Percentiles rank a stretch among this genome's conserved stretches.
Evolutionary conservation across 2,329 filamentous ascomycete genomes (phyloP).

Genomic region (Ophiostoma piceae): DNA sequence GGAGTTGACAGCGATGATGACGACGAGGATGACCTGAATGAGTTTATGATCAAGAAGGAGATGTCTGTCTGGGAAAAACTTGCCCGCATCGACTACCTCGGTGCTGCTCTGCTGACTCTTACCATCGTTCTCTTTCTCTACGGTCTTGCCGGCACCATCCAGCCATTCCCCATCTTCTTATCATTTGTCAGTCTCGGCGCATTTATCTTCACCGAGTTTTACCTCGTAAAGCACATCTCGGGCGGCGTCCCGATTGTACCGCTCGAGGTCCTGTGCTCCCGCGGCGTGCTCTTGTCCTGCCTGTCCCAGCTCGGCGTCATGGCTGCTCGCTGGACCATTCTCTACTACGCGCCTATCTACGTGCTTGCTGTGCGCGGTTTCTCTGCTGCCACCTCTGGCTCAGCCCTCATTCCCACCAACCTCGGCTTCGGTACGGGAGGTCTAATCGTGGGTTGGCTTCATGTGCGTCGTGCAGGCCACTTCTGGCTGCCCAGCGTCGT

Average conservation of each 20-base stretch:
- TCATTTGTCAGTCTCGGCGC: constrained; percentile 48
- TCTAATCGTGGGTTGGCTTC: constrained; percentile 65
- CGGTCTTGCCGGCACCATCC: constrained; percentile 59
- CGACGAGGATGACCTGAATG: constrained; percentile 28
- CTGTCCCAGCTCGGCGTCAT: constrained; percentile 71
- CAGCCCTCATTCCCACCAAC: constrained; percentile 77
- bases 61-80: constrained; percentile 50
- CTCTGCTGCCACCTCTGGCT: constrained; percentile 63
- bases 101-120: constrained; percentile 51
- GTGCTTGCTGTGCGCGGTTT: constrained; percentile 70
- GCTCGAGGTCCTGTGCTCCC: constrained; percentile 61
- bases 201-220: constrained; percentile 59
- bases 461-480: constrained; percentile 66
- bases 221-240: constrained; percentile 27
- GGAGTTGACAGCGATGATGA: constrained; percentile 31
- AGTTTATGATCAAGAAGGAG: constrained; percentile 23
- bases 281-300: constrained; percentile 67
- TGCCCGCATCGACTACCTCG: constrained; percentile 66
- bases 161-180: constrained; percentile 53
- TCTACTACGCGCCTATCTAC: constrained; percentile 78
- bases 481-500: constrained; percentile 64
- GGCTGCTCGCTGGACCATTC: constrained; percentile 71
- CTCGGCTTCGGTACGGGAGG: constrained; percentile 71
- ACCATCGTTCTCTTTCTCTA: constrained; percentile 69
- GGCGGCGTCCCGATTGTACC: constrained; percentile 72